These are phyloP conservation scores for Sugiyamaella paludigena DNA, from an alignment of 1,139 yeast species.

Conservation along the genomic window DNA sequence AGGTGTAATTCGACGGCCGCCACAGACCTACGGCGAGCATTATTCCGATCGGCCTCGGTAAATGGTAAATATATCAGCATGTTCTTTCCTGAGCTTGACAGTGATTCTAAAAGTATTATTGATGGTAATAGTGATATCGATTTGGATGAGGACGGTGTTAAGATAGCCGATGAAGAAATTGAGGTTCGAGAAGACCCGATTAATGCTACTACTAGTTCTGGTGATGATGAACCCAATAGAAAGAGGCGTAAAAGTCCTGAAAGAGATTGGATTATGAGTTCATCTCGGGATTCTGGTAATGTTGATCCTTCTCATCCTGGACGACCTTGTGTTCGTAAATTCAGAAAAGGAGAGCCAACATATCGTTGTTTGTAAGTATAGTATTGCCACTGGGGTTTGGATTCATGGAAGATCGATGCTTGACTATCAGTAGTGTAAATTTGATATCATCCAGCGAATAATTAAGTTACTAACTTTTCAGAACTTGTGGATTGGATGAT, in stretches of 20 bases:
- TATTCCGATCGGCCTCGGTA: constrained; percentile 52
- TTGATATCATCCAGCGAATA: too few relatives aligned
- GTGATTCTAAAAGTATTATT: constrained; percentile 4
- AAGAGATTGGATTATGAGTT: constrained; percentile 28
- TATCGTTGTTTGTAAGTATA: constrained; percentile 57
- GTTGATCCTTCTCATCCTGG: constrained; percentile 51
- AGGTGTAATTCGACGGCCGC: constrained; percentile 33
- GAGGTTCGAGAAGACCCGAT: constrained; percentile 3
- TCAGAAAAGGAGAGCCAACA: constrained; percentile 82
- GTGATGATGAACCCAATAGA: constrained; percentile 11
- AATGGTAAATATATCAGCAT: constrained; percentile 49
- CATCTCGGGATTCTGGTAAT: constrained; percentile 20
- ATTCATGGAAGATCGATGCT: neutral
- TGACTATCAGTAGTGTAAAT: too few relatives aligned
- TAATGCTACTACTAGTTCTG: constrained; percentile 1
- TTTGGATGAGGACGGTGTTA: constrained; percentile 4
- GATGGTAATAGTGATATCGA: constrained; percentile 1
- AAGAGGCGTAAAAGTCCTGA: constrained; percentile 7
- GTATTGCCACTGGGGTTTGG: too few relatives aligned
- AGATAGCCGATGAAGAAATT: constrained; percentile 13
- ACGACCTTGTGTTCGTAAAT: constrained; percentile 74
- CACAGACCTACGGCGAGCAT: constrained; percentile 47
- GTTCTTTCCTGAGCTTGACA: constrained; percentile 46
- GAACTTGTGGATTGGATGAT: constrained; percentile 80
- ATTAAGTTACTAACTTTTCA: constrained; percentile 16